A percentile compares a stretch with the other conserved stretches of the same genome.
Conservation (phyloP, 441 rosid genomes). For the Metrosideros polymorpha region DNA sequence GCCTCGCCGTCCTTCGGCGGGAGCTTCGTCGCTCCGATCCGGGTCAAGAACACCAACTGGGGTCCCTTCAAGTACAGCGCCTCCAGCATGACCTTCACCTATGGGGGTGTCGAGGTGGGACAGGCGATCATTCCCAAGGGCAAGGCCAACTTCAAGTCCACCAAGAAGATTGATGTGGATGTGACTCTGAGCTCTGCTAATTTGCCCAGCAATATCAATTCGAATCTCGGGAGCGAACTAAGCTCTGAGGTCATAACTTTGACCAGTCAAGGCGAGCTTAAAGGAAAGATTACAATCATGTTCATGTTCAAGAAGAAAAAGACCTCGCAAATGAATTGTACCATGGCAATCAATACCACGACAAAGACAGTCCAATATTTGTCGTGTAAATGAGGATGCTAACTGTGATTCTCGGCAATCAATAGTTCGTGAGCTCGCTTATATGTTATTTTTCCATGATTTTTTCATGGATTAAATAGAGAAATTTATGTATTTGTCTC, state of each 20-base stretch:
- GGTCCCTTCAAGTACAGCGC: conserved; percentile 8
- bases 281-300: conserved; percentile 6
- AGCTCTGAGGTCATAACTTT: not conserved
- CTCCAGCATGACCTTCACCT: conserved; percentile 1
- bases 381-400: not conserved
- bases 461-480: not conserved
- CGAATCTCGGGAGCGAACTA: not conserved
- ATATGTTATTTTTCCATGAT: not conserved
- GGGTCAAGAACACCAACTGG: conserved; percentile 6
- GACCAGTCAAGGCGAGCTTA: not conserved
- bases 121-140: not conserved
- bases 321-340: conserved; percentile 4
- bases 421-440: not conserved
- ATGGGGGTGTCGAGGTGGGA: not conserved
- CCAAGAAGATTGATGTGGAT: conserved; percentile 2
- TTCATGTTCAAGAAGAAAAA: conserved; percentile 10
- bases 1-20: not conserved
- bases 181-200: not conserved
- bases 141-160: conserved; percentile 4
- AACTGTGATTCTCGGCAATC: not conserved
- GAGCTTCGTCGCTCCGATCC: not conserved
- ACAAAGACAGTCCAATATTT: not conserved
- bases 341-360: not conserved
- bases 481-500: not conserved
- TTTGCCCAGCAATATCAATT: not conserved